Base-by-base conservation (phyloP, 176 grass and related monocot species). In the Bromus sterilis region DNA sequence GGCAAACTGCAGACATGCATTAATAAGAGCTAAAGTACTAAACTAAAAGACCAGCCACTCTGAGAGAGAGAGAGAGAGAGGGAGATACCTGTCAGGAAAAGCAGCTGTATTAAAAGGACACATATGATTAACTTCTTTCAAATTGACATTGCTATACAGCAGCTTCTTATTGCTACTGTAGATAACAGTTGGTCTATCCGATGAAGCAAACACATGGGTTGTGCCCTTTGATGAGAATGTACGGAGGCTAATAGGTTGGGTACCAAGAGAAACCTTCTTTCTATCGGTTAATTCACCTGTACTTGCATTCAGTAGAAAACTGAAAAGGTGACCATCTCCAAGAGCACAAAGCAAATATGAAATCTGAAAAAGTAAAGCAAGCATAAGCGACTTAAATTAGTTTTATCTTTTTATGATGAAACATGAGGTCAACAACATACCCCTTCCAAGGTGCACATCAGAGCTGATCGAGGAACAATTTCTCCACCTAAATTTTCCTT, bases 91-190 rank as follows among this genome's bases (percentile, higher is more conserved):
- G 84, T 98, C 95, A 23, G 95, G 90, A 80, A 98, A 94, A 78
- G 90, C 92, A 61, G 95, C 92, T 48, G 95, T 92, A 80, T 98
- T 94, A 60, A 98, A 98, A 80, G 90, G 95, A 56, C 95, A 98
- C 88, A 98, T 98, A 59, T 98, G 95, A 55, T 91, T 93, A 72
- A 98, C 95, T 89, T 98, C 95, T 86, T 98, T 94, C 65, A 94
- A 79, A 91, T 94, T 98, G 35, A 98, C 92, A 93, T 98, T 98
- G 80, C 92, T 98, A 79, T 98, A 98, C 40, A 98, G 90, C 21
- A 94, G 76, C 84, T 98, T 98, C 84, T 98, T 98, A 34, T 98
- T 98, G 83, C 95, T 98, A 84, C 95, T 94, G 46, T 98, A 98
- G 31, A 98, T 94, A 26, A 98, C 95, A 81, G 95, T 93, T 26